Base-by-base conservation (phyloP, 306 rosid species). In the Vicia villosa region DNA sequence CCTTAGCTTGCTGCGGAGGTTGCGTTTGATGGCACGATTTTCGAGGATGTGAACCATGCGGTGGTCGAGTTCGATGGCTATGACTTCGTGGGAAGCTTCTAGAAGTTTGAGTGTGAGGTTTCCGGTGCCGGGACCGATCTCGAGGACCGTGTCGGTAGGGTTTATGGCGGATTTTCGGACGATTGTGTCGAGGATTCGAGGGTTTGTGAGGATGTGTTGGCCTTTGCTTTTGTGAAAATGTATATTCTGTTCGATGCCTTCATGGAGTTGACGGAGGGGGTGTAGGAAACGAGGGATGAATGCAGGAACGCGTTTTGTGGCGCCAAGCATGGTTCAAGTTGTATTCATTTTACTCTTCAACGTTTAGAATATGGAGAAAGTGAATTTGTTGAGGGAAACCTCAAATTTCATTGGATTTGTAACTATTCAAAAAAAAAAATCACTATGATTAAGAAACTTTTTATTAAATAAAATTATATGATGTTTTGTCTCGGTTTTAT, bases 81-180 rank as follows among this genome's bases (percentile, higher is more conserved):
- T 52, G n/a, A 90, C 95, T 24, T 80, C 62, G 12, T 20, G 66
- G 32, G 98, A 83, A 6, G 84, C 92, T 73, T 88, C 86, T 8
- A 94, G 86, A 59, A 94, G 95, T 80, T 85, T 91, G 63, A 90
- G 51, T 13, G 98, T 94, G 72, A 94, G 96, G 82, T 90, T 94
- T 51, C 97, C 95, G 9, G 97, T 94, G 68, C 97, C 97, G 69
- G 97, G 96, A 51, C 98, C 97, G 73, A 94, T 90, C 83, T 94
- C 97, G n/a, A 94, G 91, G 76, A 94, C 91, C 3, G 97, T 88
- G 42, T 94, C 98, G 20, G 83, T 72, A 51, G 92, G 92, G 45
- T 64, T 78, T 2, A 94, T 86, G 0, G 82, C 78, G 21, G 97
- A 94, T 79, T 81, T 88, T 14, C 50, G 68, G 56, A 94, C 91